Percentiles rank a stretch among this genome's conserved stretches.
These are phyloP conservation scores for Grosmannia penicillata DNA, from an alignment of 2,329 filamentous ascomycete genomes.

Conservation along the genomic window DNA sequence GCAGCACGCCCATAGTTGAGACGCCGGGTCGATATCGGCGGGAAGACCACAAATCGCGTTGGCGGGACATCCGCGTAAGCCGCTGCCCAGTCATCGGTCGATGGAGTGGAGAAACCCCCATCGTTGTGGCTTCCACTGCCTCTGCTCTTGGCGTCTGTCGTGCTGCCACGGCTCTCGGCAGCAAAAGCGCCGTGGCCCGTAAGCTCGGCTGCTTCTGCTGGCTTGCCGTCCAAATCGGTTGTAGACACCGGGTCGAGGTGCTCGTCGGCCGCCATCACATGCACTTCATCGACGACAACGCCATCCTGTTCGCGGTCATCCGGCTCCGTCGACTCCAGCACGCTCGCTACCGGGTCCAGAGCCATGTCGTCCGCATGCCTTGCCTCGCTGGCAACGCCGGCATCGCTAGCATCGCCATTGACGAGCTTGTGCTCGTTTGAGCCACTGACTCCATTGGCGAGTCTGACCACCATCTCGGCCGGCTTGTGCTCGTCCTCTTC, in stretches of 20 bases:
- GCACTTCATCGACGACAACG: no score
- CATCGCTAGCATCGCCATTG: not conserved
- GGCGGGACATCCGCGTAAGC: slow-evolving; percentile 47
- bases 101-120: slow-evolving; percentile 11
- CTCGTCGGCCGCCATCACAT: not conserved
- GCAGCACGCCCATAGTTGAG: slow-evolving; percentile 28
- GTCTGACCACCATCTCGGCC: slow-evolving; percentile 14
- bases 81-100: slow-evolving; percentile 24
- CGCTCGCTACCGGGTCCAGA: slow-evolving; percentile 1
- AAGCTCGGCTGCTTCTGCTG: no score
- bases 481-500: slow-evolving; percentile 42
- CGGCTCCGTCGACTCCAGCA: slow-evolving; percentile 11
- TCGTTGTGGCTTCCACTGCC: slow-evolving; percentile 10
- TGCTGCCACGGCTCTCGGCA: no score
- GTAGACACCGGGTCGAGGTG: no score
- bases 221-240: no score
- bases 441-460: slow-evolving; percentile 17
- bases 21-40: slow-evolving; percentile 41
- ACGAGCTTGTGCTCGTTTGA: not conserved
- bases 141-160: no score
- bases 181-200: no score
- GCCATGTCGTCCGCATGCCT: slow-evolving; percentile 6
- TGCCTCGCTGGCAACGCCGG: not conserved
- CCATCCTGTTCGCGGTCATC: slow-evolving; percentile 1
- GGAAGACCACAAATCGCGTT: slow-evolving; percentile 65